A percentile compares a stretch with the other conserved stretches of the same genome.
Evolutionary conservation across 2,329 filamentous ascomycete species (phyloP).

Genomic region (Claviceps maximensis): DNA sequence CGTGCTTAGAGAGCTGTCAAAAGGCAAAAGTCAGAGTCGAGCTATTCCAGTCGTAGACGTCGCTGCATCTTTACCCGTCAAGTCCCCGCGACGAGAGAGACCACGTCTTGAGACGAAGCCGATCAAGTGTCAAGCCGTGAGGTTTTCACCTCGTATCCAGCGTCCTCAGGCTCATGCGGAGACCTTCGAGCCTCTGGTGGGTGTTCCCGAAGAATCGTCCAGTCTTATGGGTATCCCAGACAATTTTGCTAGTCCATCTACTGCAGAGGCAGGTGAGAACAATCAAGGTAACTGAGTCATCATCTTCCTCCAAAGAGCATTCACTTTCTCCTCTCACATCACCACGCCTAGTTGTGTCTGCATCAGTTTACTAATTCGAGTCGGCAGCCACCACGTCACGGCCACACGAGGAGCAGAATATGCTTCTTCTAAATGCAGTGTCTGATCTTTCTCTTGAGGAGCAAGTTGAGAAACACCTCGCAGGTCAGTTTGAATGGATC

Average conservation of each 20-base stretch:
- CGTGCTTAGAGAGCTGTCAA: slow-evolving; percentile 5
- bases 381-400: neutral
- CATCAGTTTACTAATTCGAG: neutral
- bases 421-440: neutral
- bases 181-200: slow-evolving; percentile 21
- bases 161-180: slow-evolving; percentile 19
- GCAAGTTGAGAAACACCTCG: slow-evolving; percentile 29
- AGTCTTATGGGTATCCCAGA: slow-evolving; percentile 1
- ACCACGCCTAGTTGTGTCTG: neutral
- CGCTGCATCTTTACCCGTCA: neutral
- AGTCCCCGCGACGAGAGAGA: neutral
- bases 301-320: neutral
- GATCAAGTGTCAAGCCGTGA: slow-evolving; percentile 5
- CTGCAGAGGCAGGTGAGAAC: neutral
- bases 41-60: neutral
- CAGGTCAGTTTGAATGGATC: slow-evolving; percentile 38
- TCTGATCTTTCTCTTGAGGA: neutral
- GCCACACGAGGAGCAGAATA: neutral
- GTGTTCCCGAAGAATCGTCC: slow-evolving; percentile 18
- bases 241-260: neutral
- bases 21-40: slow-evolving; percentile 2
- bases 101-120: slow-evolving; percentile 6
- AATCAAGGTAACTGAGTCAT: neutral
- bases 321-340: neutral
- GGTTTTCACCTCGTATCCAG: slow-evolving; percentile 13